Conservation (phyloP, 768 basidiomycete genomes). For the Rhodotorula diobovata region DNA sequence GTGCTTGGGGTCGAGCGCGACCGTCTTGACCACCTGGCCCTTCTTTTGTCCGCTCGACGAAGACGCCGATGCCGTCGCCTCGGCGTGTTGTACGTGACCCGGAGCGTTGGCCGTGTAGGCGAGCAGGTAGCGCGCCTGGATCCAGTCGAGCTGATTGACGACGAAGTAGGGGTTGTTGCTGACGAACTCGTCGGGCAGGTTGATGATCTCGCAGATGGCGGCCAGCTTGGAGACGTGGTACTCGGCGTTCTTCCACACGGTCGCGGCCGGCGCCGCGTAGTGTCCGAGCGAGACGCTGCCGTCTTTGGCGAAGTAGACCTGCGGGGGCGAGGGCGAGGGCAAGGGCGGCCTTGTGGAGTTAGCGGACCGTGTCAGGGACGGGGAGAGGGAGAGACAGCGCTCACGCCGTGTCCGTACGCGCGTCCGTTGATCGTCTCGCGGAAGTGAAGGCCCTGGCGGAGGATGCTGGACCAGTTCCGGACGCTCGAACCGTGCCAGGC, state of each 20-base stretch:
- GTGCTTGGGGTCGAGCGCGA: constrained; percentile 53
- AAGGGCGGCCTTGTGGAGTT: background rate
- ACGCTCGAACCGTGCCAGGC: constrained; percentile 54
- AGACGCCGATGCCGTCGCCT: background rate
- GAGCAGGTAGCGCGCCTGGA: constrained; percentile 62
- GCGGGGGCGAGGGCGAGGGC: background rate
- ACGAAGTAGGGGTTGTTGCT: constrained; percentile 56
- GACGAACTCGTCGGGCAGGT: constrained; percentile 58
- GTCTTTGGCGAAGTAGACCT: constrained; percentile 49
- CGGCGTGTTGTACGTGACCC: background rate
- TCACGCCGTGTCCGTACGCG: constrained; percentile 62
- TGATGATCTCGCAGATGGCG: constrained; percentile 65
- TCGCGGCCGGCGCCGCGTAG: constrained; percentile 43
- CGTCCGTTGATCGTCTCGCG: constrained; percentile 58
- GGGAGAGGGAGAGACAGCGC: background rate
- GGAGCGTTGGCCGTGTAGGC: constrained; percentile 42
- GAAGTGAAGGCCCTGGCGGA: constrained; percentile 68
- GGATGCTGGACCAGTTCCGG: constrained; percentile 60
- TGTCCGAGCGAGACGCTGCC: constrained; percentile 18
- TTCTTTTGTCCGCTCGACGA: background rate
- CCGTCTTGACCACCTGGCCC: background rate
- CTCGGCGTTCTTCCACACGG: constrained; percentile 55
- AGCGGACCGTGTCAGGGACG: background rate
- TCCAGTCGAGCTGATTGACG: constrained; percentile 63
- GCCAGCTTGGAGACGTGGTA: constrained; percentile 55